Evolutionary conservation across 2,329 filamentous ascomycete genomes (phyloP), one percentile per base, ranked within the genome.

Genomic region (Pseudomassariella vexata): DNA sequence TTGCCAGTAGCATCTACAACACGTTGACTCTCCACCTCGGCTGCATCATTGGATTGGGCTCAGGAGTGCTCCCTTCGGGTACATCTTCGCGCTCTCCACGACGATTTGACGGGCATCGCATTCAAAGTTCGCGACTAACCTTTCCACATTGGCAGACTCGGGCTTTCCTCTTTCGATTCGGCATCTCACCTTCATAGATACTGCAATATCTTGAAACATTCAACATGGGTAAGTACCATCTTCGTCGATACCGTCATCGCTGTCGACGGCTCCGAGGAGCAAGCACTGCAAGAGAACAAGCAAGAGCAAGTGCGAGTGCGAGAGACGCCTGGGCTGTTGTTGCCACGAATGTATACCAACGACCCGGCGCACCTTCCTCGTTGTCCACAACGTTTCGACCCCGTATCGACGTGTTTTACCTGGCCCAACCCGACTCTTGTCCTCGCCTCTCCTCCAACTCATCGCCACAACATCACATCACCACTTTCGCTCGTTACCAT

Each of bases 181-280:
- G 36, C 39, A 51, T 46, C 37, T 47, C 42, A 37, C 30, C 30
- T 30, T 37, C 35, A 31, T 56, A 47, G 35, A 39, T 43, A 37
- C 41, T 37, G 42, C 50, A 45, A 45, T 40, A 38, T 39, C 36
- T 50, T 47, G 41, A 48, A 48, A 44, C 50, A 50, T 52, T 59
- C 55, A 52, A 50, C 59, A 67, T 67, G 63, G 63, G 63, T 67
- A 67, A 67, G 63, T 56, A 53, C 52, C 47, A 48, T 45, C 50
- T 46, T 48, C 41, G 37, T 45, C 37, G 35, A 35, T 42, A 46
- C 38, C 39, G 40, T 36, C 38, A 39, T 35, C 43, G 34, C 22
- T 36, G 38, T 35, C 41, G 40, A 41, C 29, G 31, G 18, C n/a
- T 14, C 19, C 32, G 26, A 39, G 28, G 39, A 44, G 42, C 39